These are phyloP conservation scores for Sisymbrium altissimum DNA, from an alignment of 345 rosid species.

Conservation along the genomic window DNA sequence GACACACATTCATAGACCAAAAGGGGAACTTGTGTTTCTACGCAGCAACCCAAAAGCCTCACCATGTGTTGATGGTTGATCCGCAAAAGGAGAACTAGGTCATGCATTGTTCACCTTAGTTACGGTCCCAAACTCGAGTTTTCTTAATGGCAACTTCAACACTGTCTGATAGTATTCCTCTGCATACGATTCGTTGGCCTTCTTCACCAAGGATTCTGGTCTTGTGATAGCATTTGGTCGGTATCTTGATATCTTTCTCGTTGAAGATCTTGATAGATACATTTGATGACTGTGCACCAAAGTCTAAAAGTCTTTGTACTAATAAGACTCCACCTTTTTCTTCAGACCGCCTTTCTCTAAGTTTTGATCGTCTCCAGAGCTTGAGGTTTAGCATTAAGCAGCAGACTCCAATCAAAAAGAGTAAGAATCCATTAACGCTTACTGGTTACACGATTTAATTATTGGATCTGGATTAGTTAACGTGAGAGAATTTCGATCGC, in stretches of 20 bases:
- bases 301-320: background rate
- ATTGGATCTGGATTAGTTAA: background rate
- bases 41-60: too few relatives aligned
- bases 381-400: background rate
- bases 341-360: background rate
- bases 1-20: too few relatives aligned
- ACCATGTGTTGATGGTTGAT: slow-evolving; percentile 1
- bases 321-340: background rate
- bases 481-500: background rate
- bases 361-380: background rate
- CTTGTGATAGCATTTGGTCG: slow-evolving; percentile 29
- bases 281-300: background rate
- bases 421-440: background rate
- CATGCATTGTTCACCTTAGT: slow-evolving; percentile 29
- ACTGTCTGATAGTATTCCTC: slow-evolving; percentile 26
- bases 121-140: slow-evolving; percentile 12
- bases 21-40: too few relatives aligned
- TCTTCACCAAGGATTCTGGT: slow-evolving; percentile 28
- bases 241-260: slow-evolving; percentile 31
- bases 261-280: background rate
- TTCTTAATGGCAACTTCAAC: slow-evolving; percentile 34
- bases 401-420: background rate
- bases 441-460: background rate
- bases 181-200: slow-evolving; percentile 17
- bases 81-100: slow-evolving; percentile 28